Percentiles rank a stretch among this genome's conserved stretches.
These are phyloP conservation scores for Capronia epimyces DNA, from an alignment of 2,329 filamentous ascomycete species.

Conservation along the genomic window DNA sequence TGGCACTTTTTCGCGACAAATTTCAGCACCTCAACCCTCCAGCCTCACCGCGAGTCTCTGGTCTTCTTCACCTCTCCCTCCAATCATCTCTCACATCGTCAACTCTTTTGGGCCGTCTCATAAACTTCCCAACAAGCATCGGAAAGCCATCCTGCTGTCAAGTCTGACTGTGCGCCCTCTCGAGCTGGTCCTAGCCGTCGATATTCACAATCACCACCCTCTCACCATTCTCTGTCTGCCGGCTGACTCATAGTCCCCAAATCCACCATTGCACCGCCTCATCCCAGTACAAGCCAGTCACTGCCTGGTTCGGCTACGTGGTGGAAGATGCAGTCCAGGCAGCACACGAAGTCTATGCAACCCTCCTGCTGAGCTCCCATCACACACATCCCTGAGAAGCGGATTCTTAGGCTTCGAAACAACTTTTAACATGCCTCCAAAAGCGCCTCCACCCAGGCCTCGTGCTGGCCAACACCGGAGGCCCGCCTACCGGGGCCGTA, in stretches of 20 bases:
- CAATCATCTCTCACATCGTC: slow-evolving; percentile 13
- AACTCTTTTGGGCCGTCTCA: slow-evolving; percentile 9
- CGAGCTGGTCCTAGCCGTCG: neutral
- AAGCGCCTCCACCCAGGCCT: slow-evolving; percentile 17
- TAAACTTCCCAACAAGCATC: slow-evolving; percentile 8
- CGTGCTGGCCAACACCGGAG: slow-evolving; percentile 14
- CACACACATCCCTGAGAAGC: neutral
- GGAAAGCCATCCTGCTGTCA: neutral
- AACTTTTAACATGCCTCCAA: slow-evolving; percentile 7
- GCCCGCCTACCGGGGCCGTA: slow-evolving; percentile 17
- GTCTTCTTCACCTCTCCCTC: slow-evolving; percentile 1
- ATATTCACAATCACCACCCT: neutral
- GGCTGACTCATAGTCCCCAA: slow-evolving; percentile 1
- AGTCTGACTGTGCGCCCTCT: neutral
- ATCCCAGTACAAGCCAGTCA: no score
- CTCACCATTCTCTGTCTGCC: neutral
- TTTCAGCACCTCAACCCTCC: slow-evolving; percentile 1
- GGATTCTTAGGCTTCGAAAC: neutral
- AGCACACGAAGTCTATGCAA: neutral
- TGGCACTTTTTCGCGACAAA: slow-evolving; percentile 10
- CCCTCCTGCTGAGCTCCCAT: neutral
- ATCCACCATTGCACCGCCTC: no score
- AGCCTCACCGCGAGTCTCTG: neutral
- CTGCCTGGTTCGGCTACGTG: slow-evolving; percentile 12
- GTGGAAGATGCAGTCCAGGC: slow-evolving; percentile 10